Percentiles rank a stretch among this genome's conserved stretches.
Evolutionary conservation across 768 basidiomycete species (phyloP).

Genomic region (Basidioascus undulatus): DNA sequence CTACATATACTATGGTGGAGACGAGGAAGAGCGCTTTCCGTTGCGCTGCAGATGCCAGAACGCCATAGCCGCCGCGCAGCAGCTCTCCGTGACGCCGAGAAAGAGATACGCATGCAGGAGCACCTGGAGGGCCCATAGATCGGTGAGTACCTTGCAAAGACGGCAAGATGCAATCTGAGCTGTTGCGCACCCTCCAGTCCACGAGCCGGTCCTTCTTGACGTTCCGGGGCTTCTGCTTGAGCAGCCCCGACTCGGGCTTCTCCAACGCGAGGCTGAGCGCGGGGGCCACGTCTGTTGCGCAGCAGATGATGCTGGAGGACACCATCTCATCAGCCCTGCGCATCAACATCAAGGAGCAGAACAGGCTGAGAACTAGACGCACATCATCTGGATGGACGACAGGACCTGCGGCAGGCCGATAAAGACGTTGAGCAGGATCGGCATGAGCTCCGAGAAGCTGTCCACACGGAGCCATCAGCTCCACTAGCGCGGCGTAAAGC

Average conservation of each 20-base stretch:
- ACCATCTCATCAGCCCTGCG: too few species aligned
- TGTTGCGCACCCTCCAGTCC: slow-evolving; percentile 26
- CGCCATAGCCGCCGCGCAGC: slow-evolving; percentile 28
- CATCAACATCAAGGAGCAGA: slow-evolving; percentile 24
- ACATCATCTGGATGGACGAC: slow-evolving; percentile 27
- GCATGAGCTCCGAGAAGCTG: slow-evolving; percentile 38
- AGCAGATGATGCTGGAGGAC: slow-evolving; percentile 30
- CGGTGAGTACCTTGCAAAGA: too few species aligned
- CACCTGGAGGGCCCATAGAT: too few species aligned
- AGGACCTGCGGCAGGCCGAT: slow-evolving; percentile 35
- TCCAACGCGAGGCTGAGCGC: slow-evolving; percentile 33
- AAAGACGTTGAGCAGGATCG: slow-evolving; percentile 30
- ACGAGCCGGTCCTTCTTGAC: slow-evolving; percentile 32
- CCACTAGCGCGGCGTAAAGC: neutral
- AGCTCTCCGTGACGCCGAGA: slow-evolving; percentile 26
- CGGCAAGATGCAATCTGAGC: too few species aligned
- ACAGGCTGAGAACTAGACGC: slow-evolving; percentile 15
- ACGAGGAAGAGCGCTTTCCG: too few species aligned
- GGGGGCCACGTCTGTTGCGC: slow-evolving; percentile 32
- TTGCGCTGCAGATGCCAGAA: slow-evolving; percentile 26
- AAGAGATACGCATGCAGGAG: slow-evolving; percentile 35
- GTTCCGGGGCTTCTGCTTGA: slow-evolving; percentile 31
- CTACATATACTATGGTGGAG: too few species aligned
- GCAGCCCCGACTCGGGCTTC: slow-evolving; percentile 34
- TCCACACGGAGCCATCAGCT: too few species aligned